A percentile compares a stretch with the other conserved stretches of the same genome.
These are phyloP conservation scores for Fusarium redolens DNA, from an alignment of 2,329 filamentous ascomycete species.

Conservation along the genomic window DNA sequence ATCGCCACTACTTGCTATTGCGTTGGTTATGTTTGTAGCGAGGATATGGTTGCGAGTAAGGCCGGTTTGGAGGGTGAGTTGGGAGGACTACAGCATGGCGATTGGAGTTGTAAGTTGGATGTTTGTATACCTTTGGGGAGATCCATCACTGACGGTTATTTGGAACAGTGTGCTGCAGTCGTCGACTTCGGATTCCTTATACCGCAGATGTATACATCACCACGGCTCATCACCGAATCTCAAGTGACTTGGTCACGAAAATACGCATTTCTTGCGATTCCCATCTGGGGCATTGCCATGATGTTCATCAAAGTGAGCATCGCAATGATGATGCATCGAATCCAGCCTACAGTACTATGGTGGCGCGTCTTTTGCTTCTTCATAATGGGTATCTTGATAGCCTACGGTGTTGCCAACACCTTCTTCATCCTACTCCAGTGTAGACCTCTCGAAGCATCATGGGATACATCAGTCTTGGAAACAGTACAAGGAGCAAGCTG, in stretches of 20 bases:
- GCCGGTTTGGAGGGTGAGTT: conserved; percentile 1
- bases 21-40: neutral
- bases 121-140: no score
- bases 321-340: conserved; percentile 25
- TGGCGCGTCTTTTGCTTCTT: conserved; percentile 13
- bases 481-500: conserved; percentile 10
- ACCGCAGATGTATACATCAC: conserved; percentile 8
- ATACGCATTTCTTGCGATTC: conserved; percentile 6
- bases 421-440: conserved; percentile 19
- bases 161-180: neutral
- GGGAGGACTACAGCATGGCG: conserved; percentile 8
- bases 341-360: conserved; percentile 8
- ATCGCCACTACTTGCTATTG: neutral
- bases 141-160: neutral
- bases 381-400: conserved; percentile 3
- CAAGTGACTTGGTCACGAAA: neutral
- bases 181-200: conserved; percentile 12
- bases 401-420: conserved; percentile 7
- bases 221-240: neutral
- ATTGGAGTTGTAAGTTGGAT: conserved; percentile 7
- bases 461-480: neutral
- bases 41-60: conserved; percentile 3
- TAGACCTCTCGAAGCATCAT: conserved; percentile 6
- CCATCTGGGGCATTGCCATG: conserved; percentile 19
- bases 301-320: conserved; percentile 27